Conservation (phyloP, 129 eudicot genomes). For the Saussurea involucrata region DNA sequence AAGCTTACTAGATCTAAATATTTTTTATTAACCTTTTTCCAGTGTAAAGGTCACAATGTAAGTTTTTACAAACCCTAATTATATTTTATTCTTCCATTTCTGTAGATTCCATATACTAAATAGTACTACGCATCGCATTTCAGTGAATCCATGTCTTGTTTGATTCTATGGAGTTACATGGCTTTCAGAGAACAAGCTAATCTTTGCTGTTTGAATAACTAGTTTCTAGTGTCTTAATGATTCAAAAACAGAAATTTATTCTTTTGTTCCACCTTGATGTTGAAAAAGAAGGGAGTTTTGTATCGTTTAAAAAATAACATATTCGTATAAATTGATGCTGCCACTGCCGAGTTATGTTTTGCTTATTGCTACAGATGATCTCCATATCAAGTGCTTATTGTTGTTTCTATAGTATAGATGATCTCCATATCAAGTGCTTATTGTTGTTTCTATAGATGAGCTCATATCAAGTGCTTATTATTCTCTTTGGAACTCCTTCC, state of each 20-base stretch:
- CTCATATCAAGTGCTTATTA: too few relatives aligned
- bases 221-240: neutral
- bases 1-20: too few relatives aligned
- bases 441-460: too few relatives aligned
- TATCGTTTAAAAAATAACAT: too few relatives aligned
- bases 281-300: neutral
- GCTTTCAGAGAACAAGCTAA: neutral
- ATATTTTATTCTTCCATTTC: neutral
- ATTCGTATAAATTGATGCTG: too few relatives aligned
- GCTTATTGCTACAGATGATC: neutral
- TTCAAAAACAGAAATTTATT: neutral
- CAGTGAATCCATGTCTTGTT: conserved; percentile 8
- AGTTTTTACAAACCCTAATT: conserved; percentile 14
- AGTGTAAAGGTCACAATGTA: conserved; percentile 16
- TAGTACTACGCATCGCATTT: neutral
- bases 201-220: neutral
- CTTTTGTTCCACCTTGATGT: neutral
- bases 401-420: too few relatives aligned
- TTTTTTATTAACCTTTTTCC: conserved; percentile 12
- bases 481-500: too few relatives aligned
- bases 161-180: neutral
- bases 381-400: too few relatives aligned
- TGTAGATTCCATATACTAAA: too few relatives aligned
- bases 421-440: too few relatives aligned
- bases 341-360: neutral